Evolutionary conservation across 768 basidiomycete genomes (phyloP).

Genomic region (Pulveroboletus sp.): DNA sequence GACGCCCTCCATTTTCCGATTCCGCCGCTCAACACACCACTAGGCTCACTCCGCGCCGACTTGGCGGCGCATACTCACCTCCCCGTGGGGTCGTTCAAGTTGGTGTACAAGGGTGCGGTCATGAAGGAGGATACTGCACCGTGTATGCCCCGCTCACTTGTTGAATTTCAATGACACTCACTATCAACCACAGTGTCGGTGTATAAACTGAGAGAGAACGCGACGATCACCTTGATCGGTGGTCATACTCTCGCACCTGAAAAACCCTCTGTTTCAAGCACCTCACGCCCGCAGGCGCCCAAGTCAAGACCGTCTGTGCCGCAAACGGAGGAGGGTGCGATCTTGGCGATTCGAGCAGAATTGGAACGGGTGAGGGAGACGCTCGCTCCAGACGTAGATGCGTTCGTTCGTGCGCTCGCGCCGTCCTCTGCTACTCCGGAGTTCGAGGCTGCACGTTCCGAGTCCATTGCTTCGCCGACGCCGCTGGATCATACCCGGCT

Average conservation of each 20-base stretch:
- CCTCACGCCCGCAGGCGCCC: not conserved
- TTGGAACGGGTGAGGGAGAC: constrained; percentile 45
- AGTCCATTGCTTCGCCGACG: constrained; percentile 1
- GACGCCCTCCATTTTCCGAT: constrained; percentile 49
- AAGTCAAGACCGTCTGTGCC: constrained; percentile 1
- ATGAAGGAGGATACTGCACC: constrained; percentile 78
- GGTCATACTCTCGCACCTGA: constrained; percentile 28
- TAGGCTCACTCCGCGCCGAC: constrained; percentile 52
- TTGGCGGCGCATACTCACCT: constrained; percentile 76
- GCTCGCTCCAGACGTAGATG: constrained; percentile 53
- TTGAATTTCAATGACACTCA: constrained; percentile 15
- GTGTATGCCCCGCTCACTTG: constrained; percentile 37
- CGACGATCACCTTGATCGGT: constrained; percentile 68
- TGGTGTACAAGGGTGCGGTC: constrained; percentile 86
- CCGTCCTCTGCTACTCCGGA: not conserved
- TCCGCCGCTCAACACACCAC: constrained; percentile 53
- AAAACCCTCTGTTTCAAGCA: not conserved
- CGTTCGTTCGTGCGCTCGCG: constrained; percentile 42
- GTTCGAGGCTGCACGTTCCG: not conserved
- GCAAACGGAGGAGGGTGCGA: constrained; percentile 37
- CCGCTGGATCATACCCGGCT: constrained; percentile 51
- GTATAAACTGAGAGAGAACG: constrained; percentile 66
- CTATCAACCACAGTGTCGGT: constrained; percentile 50
- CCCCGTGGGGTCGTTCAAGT: constrained; percentile 65
- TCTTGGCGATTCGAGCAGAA: constrained; percentile 35